These are phyloP conservation scores for Beta lomatogona DNA, from an alignment of 179 eudicot species.

Conservation along the genomic window DNA sequence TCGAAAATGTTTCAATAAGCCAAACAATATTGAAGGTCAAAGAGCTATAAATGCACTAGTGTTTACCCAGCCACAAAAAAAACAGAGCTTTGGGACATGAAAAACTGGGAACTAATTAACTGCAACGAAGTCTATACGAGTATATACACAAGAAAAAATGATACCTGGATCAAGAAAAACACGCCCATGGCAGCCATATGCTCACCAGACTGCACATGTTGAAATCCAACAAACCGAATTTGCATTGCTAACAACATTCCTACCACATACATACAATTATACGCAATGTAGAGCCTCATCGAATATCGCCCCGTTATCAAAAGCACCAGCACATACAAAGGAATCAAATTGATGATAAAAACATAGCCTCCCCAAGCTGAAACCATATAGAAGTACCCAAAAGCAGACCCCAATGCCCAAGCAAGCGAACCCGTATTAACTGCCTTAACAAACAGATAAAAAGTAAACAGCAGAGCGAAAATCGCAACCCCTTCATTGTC, in stretches of 20 bases:
- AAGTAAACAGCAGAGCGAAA: conserved; percentile 80
- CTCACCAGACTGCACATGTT: conserved; percentile 98
- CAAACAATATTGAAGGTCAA: background rate
- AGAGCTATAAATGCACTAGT: background rate
- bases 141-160: background rate
- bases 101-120: background rate
- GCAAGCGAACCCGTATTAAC: conserved; percentile 85
- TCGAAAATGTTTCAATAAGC: background rate
- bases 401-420: conserved; percentile 77
- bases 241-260: conserved; percentile 98
- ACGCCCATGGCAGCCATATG: conserved; percentile 99
- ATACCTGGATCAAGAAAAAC: conserved; percentile 96
- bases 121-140: no score
- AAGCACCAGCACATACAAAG: conserved; percentile 83
- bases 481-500: conserved; percentile 97
- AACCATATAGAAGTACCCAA: conserved; percentile 94
- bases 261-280: conserved; percentile 83
- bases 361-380: conserved; percentile 99
- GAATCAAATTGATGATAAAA: conserved; percentile 87
- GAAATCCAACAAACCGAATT: conserved; percentile 96
- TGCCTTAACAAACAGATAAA: conserved; percentile 94
- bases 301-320: conserved; percentile 93
- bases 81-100: background rate
- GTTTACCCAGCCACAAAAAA: no score
- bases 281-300: conserved; percentile 85